A percentile compares a stretch with the other conserved stretches of the same genome.
Conservation (phyloP, 768 basidiomycete genomes). For the Agaricus subrufescens region DNA sequence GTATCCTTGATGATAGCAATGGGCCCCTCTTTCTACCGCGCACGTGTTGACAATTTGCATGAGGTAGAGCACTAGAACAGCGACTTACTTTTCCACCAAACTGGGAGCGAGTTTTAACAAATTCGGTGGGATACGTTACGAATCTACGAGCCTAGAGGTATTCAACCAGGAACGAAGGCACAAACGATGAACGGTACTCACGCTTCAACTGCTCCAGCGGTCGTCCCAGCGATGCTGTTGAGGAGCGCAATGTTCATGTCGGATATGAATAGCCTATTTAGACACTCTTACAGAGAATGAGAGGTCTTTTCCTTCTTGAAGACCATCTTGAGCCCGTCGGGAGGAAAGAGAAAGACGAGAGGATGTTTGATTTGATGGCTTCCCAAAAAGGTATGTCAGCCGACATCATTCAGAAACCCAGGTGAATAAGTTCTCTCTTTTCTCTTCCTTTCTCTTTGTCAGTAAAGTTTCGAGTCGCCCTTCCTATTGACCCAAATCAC, state of each 20-base stretch:
- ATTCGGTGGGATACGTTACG: slow-evolving; percentile 87
- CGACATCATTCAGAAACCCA: too few relatives aligned
- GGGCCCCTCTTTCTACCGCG: slow-evolving; percentile 52
- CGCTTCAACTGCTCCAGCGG: slow-evolving; percentile 93
- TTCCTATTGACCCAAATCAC: too few relatives aligned
- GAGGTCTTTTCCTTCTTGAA: slow-evolving; percentile 74
- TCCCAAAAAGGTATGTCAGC: not conserved
- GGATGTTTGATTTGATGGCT: not conserved
- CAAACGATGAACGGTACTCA: slow-evolving; percentile 31
- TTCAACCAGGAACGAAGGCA: slow-evolving; percentile 21
- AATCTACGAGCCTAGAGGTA: slow-evolving; percentile 49
- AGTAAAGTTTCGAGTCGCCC: too few relatives aligned
- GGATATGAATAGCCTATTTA: not conserved
- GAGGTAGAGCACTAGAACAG: not conserved
- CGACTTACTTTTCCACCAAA: slow-evolving; percentile 70
- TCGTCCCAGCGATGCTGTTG: slow-evolving; percentile 72
- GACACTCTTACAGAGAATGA: slow-evolving; percentile 56
- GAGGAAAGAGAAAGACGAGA: not conserved
- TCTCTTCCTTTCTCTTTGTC: too few relatives aligned
- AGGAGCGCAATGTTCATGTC: not conserved
- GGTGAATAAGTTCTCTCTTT: too few relatives aligned
- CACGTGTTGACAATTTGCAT: not conserved
- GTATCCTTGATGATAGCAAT: slow-evolving; percentile 74
- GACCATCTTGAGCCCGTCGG: slow-evolving; percentile 14
- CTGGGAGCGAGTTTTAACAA: slow-evolving; percentile 91